Evolutionary conservation across 2,329 filamentous ascomycete genomes (phyloP).

Genomic region (Alternaria novae-zelandiae): DNA sequence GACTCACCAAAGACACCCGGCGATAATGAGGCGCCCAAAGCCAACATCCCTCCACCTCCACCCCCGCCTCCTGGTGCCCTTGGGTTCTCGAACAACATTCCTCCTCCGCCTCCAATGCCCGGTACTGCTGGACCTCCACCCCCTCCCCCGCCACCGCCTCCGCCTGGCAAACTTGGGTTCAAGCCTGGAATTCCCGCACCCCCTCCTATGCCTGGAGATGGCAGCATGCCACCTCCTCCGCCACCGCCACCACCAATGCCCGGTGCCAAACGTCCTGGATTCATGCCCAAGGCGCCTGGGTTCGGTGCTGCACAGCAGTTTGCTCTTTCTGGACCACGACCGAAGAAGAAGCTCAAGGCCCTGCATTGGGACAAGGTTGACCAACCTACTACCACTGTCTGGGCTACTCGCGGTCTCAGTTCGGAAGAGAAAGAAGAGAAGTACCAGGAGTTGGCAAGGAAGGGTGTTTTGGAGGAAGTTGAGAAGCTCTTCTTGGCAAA

Average conservation of each 20-base stretch:
- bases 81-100: conserved; percentile 47
- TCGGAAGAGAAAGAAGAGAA: conserved; percentile 91
- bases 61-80: conserved; percentile 50
- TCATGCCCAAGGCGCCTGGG: conserved; percentile 67
- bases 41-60: conserved; percentile 54
- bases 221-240: conserved; percentile 58
- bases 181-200: conserved; percentile 52
- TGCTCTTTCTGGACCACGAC: conserved; percentile 79
- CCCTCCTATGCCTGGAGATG: conserved; percentile 58
- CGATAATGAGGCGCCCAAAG: conserved; percentile 57
- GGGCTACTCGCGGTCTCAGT: conserved; percentile 87
- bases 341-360: conserved; percentile 99
- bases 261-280: conserved; percentile 69
- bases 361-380: conserved; percentile 99
- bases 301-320: conserved; percentile 63
- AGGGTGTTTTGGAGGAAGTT: conserved; percentile 95
- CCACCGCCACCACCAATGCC: conserved; percentile 67
- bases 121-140: conserved; percentile 56
- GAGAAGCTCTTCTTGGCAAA: conserved; percentile 98
- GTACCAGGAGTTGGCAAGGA: conserved; percentile 89
- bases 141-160: conserved; percentile 56
- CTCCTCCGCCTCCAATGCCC: conserved; percentile 56
- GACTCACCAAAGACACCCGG: conserved; percentile 71
- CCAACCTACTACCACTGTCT: conserved; percentile 86
- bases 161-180: conserved; percentile 54